A percentile compares a stretch with the other conserved stretches of the same genome.
Conservation (phyloP, 495 filamentous ascomycete species). For the Penicillium parvum region DNA sequence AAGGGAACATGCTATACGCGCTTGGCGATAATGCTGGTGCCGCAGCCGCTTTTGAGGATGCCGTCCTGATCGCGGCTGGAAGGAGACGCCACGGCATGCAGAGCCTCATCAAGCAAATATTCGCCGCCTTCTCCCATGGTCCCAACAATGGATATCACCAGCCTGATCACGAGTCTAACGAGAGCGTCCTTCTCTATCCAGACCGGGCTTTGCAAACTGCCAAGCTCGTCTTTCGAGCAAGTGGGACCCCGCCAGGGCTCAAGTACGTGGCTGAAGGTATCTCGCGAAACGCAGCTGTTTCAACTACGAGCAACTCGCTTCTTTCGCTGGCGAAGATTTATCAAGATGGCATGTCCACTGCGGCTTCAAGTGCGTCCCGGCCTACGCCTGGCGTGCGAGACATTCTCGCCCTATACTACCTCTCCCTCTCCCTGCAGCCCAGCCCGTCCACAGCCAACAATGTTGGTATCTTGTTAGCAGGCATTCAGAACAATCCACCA, state of each 20-base stretch:
- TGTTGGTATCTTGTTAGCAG: conserved; percentile 91
- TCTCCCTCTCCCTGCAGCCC: conserved; percentile 90
- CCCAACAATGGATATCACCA: conserved; percentile 26
- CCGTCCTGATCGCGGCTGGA: conserved; percentile 83
- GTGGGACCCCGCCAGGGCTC: conserved; percentile 81
- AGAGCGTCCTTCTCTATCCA: conserved; percentile 76
- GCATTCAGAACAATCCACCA: conserved; percentile 76
- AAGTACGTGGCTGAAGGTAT: conserved; percentile 67
- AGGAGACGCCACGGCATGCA: conserved; percentile 66
- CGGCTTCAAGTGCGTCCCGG: conserved; percentile 54
- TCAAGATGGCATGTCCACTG: conserved; percentile 92
- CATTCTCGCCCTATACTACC: conserved; percentile 92
- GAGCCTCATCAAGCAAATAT: conserved; percentile 75
- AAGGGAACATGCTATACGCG: conserved; percentile 96
- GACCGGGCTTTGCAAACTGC: conserved; percentile 81
- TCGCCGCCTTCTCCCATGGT: conserved; percentile 59
- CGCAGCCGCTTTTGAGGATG: conserved; percentile 90
- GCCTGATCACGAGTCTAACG: conserved; percentile 30
- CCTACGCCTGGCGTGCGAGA: conserved; percentile 78
- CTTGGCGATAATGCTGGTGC: conserved; percentile 79
- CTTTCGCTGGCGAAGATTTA: conserved; percentile 97
- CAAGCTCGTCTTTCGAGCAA: conserved; percentile 71
- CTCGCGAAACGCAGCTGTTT: conserved; percentile 75
- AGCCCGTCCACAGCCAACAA: conserved; percentile 99
- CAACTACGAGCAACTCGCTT: conserved; percentile 92